phyloP scores from a whole-genome alignment of 2,329 filamentous ascomycete species.

The Arthroderma uncinatum region DNA sequence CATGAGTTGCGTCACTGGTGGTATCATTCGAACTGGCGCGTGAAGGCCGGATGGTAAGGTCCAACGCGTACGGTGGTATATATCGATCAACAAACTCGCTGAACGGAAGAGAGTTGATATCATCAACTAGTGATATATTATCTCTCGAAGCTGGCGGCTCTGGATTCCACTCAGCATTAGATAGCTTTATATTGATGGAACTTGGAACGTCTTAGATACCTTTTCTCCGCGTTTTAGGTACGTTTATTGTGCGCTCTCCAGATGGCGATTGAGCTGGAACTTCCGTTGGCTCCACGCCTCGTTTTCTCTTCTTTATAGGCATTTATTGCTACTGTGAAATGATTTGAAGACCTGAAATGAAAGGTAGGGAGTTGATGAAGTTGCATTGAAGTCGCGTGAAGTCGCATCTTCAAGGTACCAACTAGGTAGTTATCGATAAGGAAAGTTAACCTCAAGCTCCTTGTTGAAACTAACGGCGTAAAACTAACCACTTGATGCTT shows the following conservation, averaged over 20 bases:
- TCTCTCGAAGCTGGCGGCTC: neutral
- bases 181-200: neutral
- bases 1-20: neutral
- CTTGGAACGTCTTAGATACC: neutral
- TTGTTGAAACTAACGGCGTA: neutral
- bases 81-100: slow-evolving; percentile 30
- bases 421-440: neutral
- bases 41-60: slow-evolving; percentile 13
- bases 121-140: slow-evolving; percentile 26
- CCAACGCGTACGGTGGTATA: slow-evolving; percentile 17
- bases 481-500: neutral
- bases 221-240: neutral
- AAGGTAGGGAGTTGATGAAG: neutral
- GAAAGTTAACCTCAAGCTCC: neutral
- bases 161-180: neutral
- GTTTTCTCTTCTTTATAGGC: neutral
- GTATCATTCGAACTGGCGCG: neutral
- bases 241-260: neutral
- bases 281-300: neutral
- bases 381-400: neutral
- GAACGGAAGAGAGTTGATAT: slow-evolving; percentile 32
- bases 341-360: neutral
- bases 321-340: neutral
- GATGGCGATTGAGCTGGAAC: too few species aligned
- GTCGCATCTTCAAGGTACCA: too few species aligned